Evolutionary conservation across 1,284 basidiomycete genomes (phyloP).

Genomic region (Trichosporon inkin): DNA sequence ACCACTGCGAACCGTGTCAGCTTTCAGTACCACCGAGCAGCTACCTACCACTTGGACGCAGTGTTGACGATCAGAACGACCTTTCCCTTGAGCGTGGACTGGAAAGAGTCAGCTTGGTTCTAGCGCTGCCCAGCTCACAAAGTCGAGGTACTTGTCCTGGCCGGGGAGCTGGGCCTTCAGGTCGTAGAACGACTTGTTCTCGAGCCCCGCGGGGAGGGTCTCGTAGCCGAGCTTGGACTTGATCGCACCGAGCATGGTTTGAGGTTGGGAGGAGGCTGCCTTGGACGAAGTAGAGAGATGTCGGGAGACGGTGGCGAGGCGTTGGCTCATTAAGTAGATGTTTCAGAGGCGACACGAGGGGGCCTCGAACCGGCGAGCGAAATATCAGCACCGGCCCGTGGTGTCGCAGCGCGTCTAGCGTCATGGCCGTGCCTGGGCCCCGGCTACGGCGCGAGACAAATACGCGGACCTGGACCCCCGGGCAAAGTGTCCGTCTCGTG

Average conservation of each 20-base stretch:
- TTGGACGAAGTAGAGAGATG: constrained; percentile 2
- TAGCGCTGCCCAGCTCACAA: constrained; percentile 29
- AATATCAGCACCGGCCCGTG: neutral
- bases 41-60: constrained; percentile 52
- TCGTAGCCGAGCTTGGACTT: constrained; percentile 26
- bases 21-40: neutral
- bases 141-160: constrained; percentile 38
- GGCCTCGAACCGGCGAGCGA: neutral
- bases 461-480: neutral
- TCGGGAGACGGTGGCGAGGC: neutral
- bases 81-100: constrained; percentile 53
- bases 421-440: neutral
- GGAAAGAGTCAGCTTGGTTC: neutral
- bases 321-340: neutral
- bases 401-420: neutral
- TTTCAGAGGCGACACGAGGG: neutral
- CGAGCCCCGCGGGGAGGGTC: constrained; percentile 31
- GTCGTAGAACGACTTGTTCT: constrained; percentile 49
- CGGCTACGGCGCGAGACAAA: neutral
- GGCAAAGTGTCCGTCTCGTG: neutral
- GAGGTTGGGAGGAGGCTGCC: neutral
- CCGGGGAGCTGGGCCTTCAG: constrained; percentile 49
- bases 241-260: constrained; percentile 18
- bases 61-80: constrained; percentile 57
- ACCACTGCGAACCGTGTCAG: constrained; percentile 31